Conservation (phyloP, 306 rosid species). For the Glycyrrhiza uralensis region DNA sequence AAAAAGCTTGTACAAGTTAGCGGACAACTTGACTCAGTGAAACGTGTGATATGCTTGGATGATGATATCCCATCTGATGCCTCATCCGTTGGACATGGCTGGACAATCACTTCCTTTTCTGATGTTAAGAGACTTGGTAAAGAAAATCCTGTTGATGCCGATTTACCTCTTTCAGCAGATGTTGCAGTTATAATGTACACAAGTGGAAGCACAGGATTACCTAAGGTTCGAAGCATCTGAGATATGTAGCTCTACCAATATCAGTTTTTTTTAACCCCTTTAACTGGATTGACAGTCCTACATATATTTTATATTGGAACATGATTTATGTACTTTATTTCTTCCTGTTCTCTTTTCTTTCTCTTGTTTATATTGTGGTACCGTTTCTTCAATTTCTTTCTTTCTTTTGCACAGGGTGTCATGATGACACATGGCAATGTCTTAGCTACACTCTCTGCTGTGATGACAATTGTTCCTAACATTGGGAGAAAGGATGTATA, state of each 20-base stretch:
- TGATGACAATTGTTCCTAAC: slow-evolving; percentile 86
- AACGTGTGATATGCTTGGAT: slow-evolving; percentile 79
- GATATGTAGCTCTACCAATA: not conserved
- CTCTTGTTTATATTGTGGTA: not conserved
- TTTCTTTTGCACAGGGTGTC: slow-evolving; percentile 69
- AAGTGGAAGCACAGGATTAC: slow-evolving; percentile 97
- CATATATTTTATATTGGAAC: not conserved
- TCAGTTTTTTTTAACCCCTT: not conserved
- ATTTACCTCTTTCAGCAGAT: slow-evolving; percentile 80
- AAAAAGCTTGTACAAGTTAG: slow-evolving; percentile 57
- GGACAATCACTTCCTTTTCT: slow-evolving; percentile 59
- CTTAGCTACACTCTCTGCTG: slow-evolving; percentile 79
- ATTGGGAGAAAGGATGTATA: slow-evolving; percentile 73
- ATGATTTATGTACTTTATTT: not conserved
- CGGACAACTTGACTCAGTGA: slow-evolving; percentile 79
- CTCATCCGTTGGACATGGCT: slow-evolving; percentile 45
- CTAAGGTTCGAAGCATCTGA: slow-evolving; percentile 65
- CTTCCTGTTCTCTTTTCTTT: not conserved
- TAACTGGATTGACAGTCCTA: slow-evolving; percentile 15
- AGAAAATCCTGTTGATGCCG: slow-evolving; percentile 57
- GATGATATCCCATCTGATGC: slow-evolving; percentile 55
- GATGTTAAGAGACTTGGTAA: slow-evolving; percentile 67
- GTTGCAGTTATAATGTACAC: slow-evolving; percentile 97
- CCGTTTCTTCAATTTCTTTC: not conserved
- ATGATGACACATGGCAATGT: slow-evolving; percentile 98